Base-by-base conservation (phyloP, 73 alveolate species). In the Breviolum minutum region DNA sequence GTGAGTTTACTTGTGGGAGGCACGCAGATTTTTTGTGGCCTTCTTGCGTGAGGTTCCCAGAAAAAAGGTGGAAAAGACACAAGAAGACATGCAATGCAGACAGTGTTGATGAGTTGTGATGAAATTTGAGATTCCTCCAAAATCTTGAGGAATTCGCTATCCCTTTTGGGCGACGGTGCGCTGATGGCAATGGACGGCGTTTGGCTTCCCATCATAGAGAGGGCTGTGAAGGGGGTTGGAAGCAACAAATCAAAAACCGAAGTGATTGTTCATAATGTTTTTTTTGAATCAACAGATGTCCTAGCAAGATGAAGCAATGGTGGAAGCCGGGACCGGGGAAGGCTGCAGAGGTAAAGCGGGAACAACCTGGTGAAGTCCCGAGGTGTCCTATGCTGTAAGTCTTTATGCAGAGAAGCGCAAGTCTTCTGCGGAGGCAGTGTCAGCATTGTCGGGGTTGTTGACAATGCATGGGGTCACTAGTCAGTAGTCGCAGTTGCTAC, bases 331-430 rank as follows among this genome's bases (percentile, higher is more conserved):
- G 14, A 12, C 19, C 30, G 5, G 5, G 1, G 0, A 13, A 71
- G 26, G 81, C n/a, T 8, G 26, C 81, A 1, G 10, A 71, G 10
- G 10, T 8, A 71, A 71, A 24, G 16, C 26, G 87, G 19, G 32
- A 10, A 27, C 19, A n/a, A 77, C 26, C 6, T 13, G 63, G n/a
- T 27, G 87, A 10, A 10, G 20, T 27, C 6, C 54, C 11, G 29
- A 90, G 96, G 96, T 71, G 73, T 90, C 96, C 32, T 90, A 90
- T 71, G 96, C 96, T 27, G 96, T 90, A 26, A 90, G 96, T 63
- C 62, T 90, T 19, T 90, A 90, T 48, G 96, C 96, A 27, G 96
- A 90, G 87, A 90, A 48, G 74, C 69, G 29, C 29, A 90, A 90
- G 74, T 74, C 96, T 16, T 90, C 96, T 4, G 96, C 96, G 26